Conservation (phyloP, 1,139 yeast species). For the Sugiyamaella neomexicana region DNA sequence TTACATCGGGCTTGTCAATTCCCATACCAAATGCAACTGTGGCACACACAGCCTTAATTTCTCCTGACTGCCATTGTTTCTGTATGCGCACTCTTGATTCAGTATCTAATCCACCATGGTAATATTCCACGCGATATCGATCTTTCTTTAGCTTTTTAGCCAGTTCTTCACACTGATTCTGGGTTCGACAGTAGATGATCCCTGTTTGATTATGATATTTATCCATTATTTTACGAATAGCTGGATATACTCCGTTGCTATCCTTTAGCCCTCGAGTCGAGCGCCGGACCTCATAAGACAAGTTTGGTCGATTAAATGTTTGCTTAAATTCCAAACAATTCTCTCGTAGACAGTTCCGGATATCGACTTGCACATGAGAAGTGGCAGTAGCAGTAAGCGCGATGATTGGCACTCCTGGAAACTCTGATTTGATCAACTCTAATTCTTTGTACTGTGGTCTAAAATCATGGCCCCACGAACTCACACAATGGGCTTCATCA, state of each 20-base stretch:
- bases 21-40: constrained; percentile 99
- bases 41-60: constrained; percentile 81
- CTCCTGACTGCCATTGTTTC: constrained; percentile 74
- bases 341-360: constrained; percentile 43
- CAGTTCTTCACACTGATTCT: constrained; percentile 82
- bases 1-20: constrained; percentile 91
- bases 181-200: constrained; percentile 90
- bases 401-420: constrained; percentile 85
- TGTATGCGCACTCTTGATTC: constrained; percentile 73
- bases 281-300: constrained; percentile 77
- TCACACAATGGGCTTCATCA: constrained; percentile 98
- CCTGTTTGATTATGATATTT: constrained; percentile 69
- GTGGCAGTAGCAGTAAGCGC: constrained; percentile 98
- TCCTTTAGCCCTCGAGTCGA: constrained; percentile 27
- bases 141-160: constrained; percentile 56
- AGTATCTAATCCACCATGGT: constrained; percentile 92
- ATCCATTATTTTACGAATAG: constrained; percentile 54
- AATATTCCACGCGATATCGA: constrained; percentile 71
- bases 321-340: constrained; percentile 49
- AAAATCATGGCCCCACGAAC: constrained; percentile 99
- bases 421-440: constrained; percentile 67
- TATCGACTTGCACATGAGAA: constrained; percentile 84
- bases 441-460: constrained; percentile 91
- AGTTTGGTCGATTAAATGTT: constrained; percentile 86
- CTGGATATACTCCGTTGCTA: constrained; percentile 50